Evolutionary conservation across 495 filamentous ascomycete species (phyloP).

Genomic region (Aspergillus ellipticus): DNA sequence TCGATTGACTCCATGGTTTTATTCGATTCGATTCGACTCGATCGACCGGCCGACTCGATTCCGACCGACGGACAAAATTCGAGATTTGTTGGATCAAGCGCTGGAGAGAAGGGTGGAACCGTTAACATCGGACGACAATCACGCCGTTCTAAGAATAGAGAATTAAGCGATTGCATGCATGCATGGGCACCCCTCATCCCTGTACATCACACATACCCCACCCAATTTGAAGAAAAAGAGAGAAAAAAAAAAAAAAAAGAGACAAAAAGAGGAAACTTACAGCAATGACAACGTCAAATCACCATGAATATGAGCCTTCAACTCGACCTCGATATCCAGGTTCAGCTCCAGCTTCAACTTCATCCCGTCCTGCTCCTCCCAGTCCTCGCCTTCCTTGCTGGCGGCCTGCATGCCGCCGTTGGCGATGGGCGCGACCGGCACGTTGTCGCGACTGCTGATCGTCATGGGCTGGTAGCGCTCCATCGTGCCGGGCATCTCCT

Average conservation of each 20-base stretch:
- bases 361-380: slow-evolving; percentile 48
- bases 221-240: not conserved
- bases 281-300: slow-evolving; percentile 81
- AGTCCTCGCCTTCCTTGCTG: slow-evolving; percentile 19
- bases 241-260: not conserved
- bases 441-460: slow-evolving; percentile 17
- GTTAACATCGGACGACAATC: not conserved
- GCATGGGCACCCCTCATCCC: not conserved
- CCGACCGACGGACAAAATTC: too few species aligned
- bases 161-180: not conserved
- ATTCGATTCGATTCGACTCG: too few species aligned
- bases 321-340: slow-evolving; percentile 79
- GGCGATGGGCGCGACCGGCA: slow-evolving; percentile 6
- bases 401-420: slow-evolving; percentile 32
- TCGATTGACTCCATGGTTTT: too few species aligned
- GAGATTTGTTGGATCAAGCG: not conserved
- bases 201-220: not conserved
- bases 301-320: slow-evolving; percentile 88
- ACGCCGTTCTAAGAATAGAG: not conserved
- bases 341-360: slow-evolving; percentile 78
- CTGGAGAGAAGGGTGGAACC: not conserved
- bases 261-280: slow-evolving; percentile 52
- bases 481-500: slow-evolving; percentile 30
- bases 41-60: too few species aligned
- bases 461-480: slow-evolving; percentile 35